Base-by-base conservation (phyloP, 345 rosid genomes). In the Abelmoschus esculentus region DNA sequence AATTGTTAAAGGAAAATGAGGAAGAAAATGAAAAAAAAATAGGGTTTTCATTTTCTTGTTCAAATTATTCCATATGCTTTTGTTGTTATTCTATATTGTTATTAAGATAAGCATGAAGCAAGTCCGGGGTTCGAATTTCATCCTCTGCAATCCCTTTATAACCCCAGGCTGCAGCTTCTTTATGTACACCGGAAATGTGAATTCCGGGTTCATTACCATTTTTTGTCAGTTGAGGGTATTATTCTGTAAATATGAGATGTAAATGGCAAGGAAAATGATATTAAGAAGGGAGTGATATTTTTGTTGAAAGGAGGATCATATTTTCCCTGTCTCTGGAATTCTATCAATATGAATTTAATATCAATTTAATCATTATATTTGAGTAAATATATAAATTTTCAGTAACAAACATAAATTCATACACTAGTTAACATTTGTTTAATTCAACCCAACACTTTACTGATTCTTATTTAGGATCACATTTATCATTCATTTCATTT, bases 191-290 rank as follows among this genome's bases (percentile, higher is more conserved):
- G 14, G 31, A 26, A 50, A 60, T 36, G 57, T 19, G 36, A 36
- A 76, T 62, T 31, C 17, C 52, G 42, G 14, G 55, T 50, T 32
- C 11, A 2, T 28, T 50, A 36, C 2, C 76, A 77, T 69, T 22
- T 86, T 88, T 82, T 86, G 93, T 88, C 83, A 86, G 46, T 73
- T 19, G 71, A 75, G 82, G 86, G 70, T 74, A 72, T 80, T 78
- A 64, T 76, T 76, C 57, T 86, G 87, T 86, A 86, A 77, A 84
- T 86, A 86, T 72, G 92, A 84, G 87, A 78, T 82, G 86, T 84
- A 80, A 77, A 84, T 83, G 79, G 79, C 8, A 70, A 70, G 47
- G 67, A 46, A 66, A 34, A 66, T 67, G 36, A 22, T 10, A 56
- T 56, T 3, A 19, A 56, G 60, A 56, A 57, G 12, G 7, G 34